Percentiles rank a stretch among this genome's conserved stretches.
Conservation (phyloP, 345 rosid genomes). For the Citrus unshiu region DNA sequence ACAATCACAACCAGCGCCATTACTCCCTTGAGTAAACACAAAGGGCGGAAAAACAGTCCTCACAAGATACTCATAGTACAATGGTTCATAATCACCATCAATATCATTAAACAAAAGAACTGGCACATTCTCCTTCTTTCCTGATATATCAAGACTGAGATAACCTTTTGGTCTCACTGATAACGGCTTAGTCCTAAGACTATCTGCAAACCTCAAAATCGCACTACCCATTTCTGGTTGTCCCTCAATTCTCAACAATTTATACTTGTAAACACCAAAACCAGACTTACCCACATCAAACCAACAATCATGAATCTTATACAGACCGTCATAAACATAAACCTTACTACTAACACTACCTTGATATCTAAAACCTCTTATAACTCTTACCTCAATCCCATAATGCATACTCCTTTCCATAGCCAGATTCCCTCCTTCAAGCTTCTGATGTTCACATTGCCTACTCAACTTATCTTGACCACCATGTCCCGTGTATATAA, state of each 20-base stretch:
- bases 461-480: constrained; percentile 67
- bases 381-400: constrained; percentile 81
- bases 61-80: constrained; percentile 71
- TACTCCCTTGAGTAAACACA: constrained; percentile 29
- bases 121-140: constrained; percentile 55
- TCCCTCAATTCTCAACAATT: constrained; percentile 68
- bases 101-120: constrained; percentile 73
- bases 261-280: constrained; percentile 80
- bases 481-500: constrained; percentile 83
- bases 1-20: constrained; percentile 71
- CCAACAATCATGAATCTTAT: constrained; percentile 80
- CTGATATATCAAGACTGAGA: constrained; percentile 71
- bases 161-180: constrained; percentile 68
- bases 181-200: constrained; percentile 51
- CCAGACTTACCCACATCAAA: constrained; percentile 91
- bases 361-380: constrained; percentile 66
- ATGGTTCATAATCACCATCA: constrained; percentile 72
- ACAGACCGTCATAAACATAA: constrained; percentile 88
- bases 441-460: constrained; percentile 71
- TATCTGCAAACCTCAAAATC: constrained; percentile 57
- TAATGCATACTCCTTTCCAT: constrained; percentile 79
- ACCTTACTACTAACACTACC: constrained; percentile 46
- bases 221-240: constrained; percentile 85
- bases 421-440: constrained; percentile 89
- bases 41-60: constrained; percentile 62